These are phyloP conservation scores for Dendrocalamus latiflorus DNA, from an alignment of 202 grass and related monocot genomes.

Conservation along the genomic window DNA sequence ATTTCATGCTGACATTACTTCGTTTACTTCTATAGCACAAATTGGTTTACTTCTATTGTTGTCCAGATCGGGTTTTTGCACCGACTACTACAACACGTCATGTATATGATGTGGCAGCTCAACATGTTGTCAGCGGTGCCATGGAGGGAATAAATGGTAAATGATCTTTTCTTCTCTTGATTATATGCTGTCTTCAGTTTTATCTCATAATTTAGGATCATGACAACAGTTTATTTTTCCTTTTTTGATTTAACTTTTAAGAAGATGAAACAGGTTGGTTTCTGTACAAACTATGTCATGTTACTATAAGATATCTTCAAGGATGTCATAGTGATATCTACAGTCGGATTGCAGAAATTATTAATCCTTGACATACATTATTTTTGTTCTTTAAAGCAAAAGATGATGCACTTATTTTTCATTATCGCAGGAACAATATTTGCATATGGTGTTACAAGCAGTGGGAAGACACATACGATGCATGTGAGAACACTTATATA, in stretches of 20 bases:
- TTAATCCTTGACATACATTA: background rate
- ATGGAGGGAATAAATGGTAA: constrained; percentile 99
- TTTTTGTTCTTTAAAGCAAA: background rate
- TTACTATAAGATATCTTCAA: background rate
- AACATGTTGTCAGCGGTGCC: constrained; percentile 85
- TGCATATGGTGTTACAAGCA: constrained; percentile 99
- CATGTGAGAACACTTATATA: constrained; percentile 69
- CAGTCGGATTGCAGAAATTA: background rate
- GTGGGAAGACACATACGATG: constrained; percentile 99
- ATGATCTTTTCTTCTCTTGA: constrained; percentile 11
- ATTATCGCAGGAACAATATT: constrained; percentile 87
- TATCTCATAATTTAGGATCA: background rate
- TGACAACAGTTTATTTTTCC: background rate
- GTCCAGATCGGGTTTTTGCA: constrained; percentile 91
- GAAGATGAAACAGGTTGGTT: background rate
- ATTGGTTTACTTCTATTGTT: background rate
- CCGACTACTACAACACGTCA: constrained; percentile 98
- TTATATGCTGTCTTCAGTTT: background rate
- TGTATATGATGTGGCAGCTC: constrained; percentile 99
- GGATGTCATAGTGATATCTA: background rate
- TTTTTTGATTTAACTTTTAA: background rate
- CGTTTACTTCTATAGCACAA: background rate
- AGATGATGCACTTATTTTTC: background rate
- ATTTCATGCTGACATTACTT: background rate
- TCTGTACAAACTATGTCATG: constrained; percentile 13